phyloP scores from a whole-genome alignment of 768 basidiomycete species.

The Multifurca ochricompacta region DNA sequence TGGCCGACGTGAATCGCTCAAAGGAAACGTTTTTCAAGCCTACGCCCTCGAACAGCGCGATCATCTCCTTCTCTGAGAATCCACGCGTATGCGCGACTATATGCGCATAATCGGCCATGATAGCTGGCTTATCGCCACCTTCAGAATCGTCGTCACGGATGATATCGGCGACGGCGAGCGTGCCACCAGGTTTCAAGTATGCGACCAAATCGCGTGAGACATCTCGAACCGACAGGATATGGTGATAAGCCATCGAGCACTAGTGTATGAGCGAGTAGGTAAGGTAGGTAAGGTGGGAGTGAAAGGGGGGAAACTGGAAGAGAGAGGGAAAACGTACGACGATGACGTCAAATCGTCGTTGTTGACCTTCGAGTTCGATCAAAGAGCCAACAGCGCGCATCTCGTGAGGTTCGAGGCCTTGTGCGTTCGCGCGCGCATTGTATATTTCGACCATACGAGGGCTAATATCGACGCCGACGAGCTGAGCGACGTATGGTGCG shows the following conservation, averaged over 20 bases:
- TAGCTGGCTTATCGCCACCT: conserved; percentile 12
- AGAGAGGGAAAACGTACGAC: conserved; percentile 39
- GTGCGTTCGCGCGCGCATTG: conserved; percentile 48
- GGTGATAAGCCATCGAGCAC: conserved; percentile 62
- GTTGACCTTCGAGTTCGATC: conserved; percentile 44
- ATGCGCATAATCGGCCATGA: conserved; percentile 33
- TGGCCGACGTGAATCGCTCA: conserved; percentile 7
- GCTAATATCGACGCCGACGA: conserved; percentile 73
- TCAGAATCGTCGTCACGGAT: not conserved
- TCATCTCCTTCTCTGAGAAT: conserved; percentile 42
- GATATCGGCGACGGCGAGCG: conserved; percentile 50
- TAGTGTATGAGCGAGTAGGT: conserved; percentile 22
- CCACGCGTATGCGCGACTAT: conserved; percentile 50
- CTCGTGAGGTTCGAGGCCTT: conserved; percentile 56
- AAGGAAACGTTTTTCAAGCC: conserved; percentile 40
- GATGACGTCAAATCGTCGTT: conserved; percentile 58
- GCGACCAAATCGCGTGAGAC: conserved; percentile 46
- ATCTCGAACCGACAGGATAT: conserved; percentile 41
- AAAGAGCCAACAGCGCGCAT: conserved; percentile 55
- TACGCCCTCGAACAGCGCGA: conserved; percentile 42
- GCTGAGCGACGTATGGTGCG: conserved; percentile 48
- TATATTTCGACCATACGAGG: conserved; percentile 60
- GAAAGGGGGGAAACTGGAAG: not conserved
- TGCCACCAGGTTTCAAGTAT: conserved; percentile 56
- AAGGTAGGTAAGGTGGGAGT: not conserved